These are phyloP conservation scores for Talaromyces amestolkiae DNA, from an alignment of 2,329 filamentous ascomycete genomes.

Conservation along the genomic window DNA sequence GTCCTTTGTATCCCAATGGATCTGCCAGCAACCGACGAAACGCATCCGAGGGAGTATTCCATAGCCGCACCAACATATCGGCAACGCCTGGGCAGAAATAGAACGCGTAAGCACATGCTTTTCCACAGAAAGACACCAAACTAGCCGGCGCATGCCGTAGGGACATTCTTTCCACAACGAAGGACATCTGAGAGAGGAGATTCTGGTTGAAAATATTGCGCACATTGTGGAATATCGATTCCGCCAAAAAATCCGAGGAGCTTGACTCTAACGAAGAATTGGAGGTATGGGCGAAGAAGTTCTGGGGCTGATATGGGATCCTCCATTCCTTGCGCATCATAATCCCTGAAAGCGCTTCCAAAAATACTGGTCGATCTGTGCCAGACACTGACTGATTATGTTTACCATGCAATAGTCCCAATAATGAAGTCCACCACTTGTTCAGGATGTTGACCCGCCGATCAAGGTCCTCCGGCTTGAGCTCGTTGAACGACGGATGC, in stretches of 20 bases:
- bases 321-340: slow-evolving; percentile 92
- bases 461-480: slow-evolving; percentile 80
- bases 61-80: slow-evolving; percentile 77
- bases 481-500: slow-evolving; percentile 62
- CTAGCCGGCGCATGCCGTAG: slow-evolving; percentile 68
- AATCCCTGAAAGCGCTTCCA: slow-evolving; percentile 74
- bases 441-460: slow-evolving; percentile 75
- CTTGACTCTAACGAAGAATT: slow-evolving; percentile 60
- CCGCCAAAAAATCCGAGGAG: slow-evolving; percentile 65
- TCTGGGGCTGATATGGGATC: slow-evolving; percentile 45
- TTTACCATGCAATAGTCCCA: slow-evolving; percentile 76
- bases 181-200: slow-evolving; percentile 75
- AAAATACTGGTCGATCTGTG: slow-evolving; percentile 75
- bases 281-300: slow-evolving; percentile 54
- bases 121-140: slow-evolving; percentile 81
- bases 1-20: slow-evolving; percentile 60
- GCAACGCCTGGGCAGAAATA: slow-evolving; percentile 87
- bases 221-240: slow-evolving; percentile 83
- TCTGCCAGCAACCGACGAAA: slow-evolving; percentile 71
- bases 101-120: slow-evolving; percentile 88
- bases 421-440: slow-evolving; percentile 82
- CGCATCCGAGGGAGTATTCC: slow-evolving; percentile 67
- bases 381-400: slow-evolving; percentile 75
- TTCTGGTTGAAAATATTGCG: slow-evolving; percentile 83
- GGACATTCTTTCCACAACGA: slow-evolving; percentile 87